Base-by-base conservation (phyloP, 805 yeast genomes). In the Yamadazyma endophytica region DNA sequence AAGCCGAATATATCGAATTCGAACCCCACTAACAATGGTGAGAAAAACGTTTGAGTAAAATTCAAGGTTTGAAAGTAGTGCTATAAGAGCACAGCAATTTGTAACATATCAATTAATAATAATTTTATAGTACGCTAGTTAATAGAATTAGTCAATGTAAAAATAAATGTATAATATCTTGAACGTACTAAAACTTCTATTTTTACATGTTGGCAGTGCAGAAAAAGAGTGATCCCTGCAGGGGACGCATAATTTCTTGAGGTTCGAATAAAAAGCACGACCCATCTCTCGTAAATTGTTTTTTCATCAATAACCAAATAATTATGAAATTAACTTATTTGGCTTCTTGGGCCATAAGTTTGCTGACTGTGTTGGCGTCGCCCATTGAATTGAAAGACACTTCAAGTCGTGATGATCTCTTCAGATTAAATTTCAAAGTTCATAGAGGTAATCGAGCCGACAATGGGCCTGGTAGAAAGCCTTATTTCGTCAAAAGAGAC, bases 381-480 rank as follows among this genome's bases (percentile, higher is more conserved):
- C 9, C 21, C 11, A 11, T 8, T 9, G 8, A 8, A 19, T 8
- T 19, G 21, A 9, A 9, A 11, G 21, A 8, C 21, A 19, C 8
- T 19, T 11, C 21, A 11, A 19, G 8, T 15, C n/a, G 18, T 5
- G 30, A 27, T 16, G 33, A 26, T 2, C 28, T 22, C 17, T 42
- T 43, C 34, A 32, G 25, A 16, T 4, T 41, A 9, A 24, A 36
- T 19, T 41, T 41, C 18, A 33, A 31, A 14, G 26, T 41, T 15
- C 40, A 41, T 12, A 19, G 42, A 29, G 46, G 46, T 25, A 38
- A 23, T 26, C 23, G 13, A 9, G 12, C 18, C 17, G 43, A 41
- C 32, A 36, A 33, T 37, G 29, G 21, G 12, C 28, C 29, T 2
- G 27, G 26, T 18, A 30, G 32, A 5, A 21, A 21, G 9, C 33